A percentile compares a stretch with the other conserved stretches of the same genome.
These are phyloP conservation scores for Eimeria sp. DNA, from an alignment of 169 alveolate genomes.

Conservation along the genomic window DNA sequence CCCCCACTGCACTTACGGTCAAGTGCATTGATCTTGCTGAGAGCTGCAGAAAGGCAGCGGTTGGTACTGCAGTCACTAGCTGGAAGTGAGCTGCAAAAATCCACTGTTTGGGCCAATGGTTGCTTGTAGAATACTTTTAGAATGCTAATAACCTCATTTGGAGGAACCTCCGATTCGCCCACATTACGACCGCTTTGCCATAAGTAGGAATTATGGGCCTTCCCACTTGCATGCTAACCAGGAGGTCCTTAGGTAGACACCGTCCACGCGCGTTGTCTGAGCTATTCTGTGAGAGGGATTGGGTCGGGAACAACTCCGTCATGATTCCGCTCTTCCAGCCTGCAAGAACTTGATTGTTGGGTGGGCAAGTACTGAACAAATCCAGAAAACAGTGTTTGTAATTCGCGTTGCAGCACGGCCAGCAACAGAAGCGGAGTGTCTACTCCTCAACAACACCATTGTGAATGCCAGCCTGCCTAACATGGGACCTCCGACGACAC, in stretches of 20 bases:
- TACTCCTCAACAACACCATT: conserved; percentile 39
- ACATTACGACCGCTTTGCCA: no score
- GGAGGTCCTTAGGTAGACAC: not conserved
- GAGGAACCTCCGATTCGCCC: no score
- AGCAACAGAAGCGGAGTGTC: conserved; percentile 59
- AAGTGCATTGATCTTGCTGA: not conserved
- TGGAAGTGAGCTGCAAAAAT: conserved; percentile 15
- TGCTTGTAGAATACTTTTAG: no score
- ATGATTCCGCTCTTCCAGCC: not conserved
- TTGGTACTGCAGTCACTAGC: conserved; percentile 17
- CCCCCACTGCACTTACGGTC: conserved; percentile 26
- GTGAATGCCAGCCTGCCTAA: not conserved
- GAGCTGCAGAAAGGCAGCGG: conserved; percentile 43
- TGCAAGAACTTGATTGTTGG: not conserved
- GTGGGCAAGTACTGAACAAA: not conserved
- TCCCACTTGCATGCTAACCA: not conserved
- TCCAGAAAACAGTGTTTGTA: not conserved
- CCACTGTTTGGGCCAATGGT: not conserved
- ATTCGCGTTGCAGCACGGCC: conserved; percentile 37
- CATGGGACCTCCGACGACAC: not conserved
- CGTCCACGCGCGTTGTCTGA: not conserved
- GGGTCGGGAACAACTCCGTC: not conserved
- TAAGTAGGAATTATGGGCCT: not conserved
- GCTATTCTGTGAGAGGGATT: not conserved
- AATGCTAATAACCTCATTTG: not conserved